Base-by-base conservation (phyloP, 192 early-diverging fungal species). In the Backusella morwellensis region DNA sequence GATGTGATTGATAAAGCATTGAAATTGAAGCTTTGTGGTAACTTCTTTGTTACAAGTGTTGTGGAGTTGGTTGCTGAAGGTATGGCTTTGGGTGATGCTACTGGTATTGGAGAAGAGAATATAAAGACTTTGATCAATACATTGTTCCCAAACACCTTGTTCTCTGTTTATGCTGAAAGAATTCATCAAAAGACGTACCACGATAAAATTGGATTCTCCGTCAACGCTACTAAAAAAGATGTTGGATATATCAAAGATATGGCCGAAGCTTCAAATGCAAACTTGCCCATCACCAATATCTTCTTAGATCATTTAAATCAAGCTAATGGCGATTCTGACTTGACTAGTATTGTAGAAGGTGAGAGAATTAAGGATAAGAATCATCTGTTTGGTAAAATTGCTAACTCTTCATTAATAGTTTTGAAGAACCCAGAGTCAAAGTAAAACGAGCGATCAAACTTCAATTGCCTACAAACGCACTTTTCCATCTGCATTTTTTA, bases 11-110 rank as follows among this genome's bases (percentile, higher is more conserved):
- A 69, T 11, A 42, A 74, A 0, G 90, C 88, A 1, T 81, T 85
- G 3, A 76, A 76, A 1, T 88, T 91, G 77, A 94, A 94, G 71
- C 80, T 94, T 9, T 69, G 88, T 41, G 91, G 91, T 68, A 94
- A 94, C 71, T 94, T 89, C 54, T 86, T 94, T 70, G 80, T 94
- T 29, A 79, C 79, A 0, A 77, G 86, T 1, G 77, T 84, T 4
- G 73, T 91, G 21, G 91, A 94, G 77, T 70, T 89, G 3, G 54
- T 94, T 8, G 88, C 90, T 0, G 91, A 94, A 69, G 93, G 88
- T 5, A 70, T 90, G 50, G 89, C 86, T 0, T 83, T 93, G 1
- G 89, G 88, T 0, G 88, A 90, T 41, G 84, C 85, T 47, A 40
- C 74, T 4, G 89, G 82, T 3, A 40, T 92, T 19, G 81, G 86